Base-by-base conservation (phyloP, 345 rosid genomes). In the Carallia brachiata region DNA sequence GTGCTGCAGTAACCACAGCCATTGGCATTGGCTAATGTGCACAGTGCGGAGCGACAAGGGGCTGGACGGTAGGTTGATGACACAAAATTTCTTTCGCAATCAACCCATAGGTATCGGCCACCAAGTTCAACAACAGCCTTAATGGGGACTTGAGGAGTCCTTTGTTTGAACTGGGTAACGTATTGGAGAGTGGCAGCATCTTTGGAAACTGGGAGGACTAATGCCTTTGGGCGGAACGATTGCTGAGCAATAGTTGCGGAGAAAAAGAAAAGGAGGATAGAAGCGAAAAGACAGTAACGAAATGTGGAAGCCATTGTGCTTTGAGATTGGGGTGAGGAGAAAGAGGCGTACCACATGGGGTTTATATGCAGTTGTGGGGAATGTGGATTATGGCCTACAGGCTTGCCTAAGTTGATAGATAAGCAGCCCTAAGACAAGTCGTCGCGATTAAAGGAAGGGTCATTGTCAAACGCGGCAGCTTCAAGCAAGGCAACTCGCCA, bases 211-310 rank as follows among this genome's bases (percentile, higher is more conserved):
- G 92, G 90, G 32, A 87, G 70, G 36, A 87, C 67, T 0, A 92
- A 82, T 12, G 94, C 96, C 59, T 74, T 79, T 15, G 90, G 97
- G 8, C 92, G 87, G 76, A 83, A 83, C 4, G 96, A 87, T 71
- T 72, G 67, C 54, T 81, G 82, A 40, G 90, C 87, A 12, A 52
- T 28, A 18, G 85, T 68, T 8, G 73, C 52, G 6, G 72, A 67
- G 18, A 52, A 66, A 62, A 53, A 63, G 48, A 50, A 75, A 39
- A 61, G 36, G 19, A 67, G 70, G 34, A 56, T 10, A 48, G 54
- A 68, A 65, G 69, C 56, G 62, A 23, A 52, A 37, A 76, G 75
- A 34, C 39, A 50, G 40, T 12, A 48, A 5, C 37, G 28, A 44
- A 36, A 2, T 1, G 56, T n/a, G 57, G 23, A 23, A 59, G 62